A percentile compares a stretch with the other conserved stretches of the same genome.
Evolutionary conservation across 768 basidiomycete species (phyloP).

Genomic region (Rhodocollybia butyracea): DNA sequence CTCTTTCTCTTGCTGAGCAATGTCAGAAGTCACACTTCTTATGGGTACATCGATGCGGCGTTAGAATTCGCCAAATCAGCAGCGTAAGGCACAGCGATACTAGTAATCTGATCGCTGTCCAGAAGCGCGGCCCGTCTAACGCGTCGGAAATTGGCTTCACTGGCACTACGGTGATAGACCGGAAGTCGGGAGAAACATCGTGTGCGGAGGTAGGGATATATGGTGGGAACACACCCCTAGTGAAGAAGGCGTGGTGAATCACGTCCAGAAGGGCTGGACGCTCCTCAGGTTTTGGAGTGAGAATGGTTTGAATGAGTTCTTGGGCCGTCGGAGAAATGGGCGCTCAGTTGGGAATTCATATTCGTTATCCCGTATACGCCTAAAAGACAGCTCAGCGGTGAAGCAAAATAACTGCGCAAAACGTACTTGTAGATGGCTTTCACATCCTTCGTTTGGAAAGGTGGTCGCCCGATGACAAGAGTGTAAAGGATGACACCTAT

Average conservation of each 20-base stretch:
- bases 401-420: neutral
- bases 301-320: constrained; percentile 77
- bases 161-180: constrained; percentile 59
- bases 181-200: constrained; percentile 73
- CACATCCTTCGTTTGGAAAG: constrained; percentile 98
- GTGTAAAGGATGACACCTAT: constrained; percentile 97
- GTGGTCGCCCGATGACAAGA: constrained; percentile 89
- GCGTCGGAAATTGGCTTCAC: constrained; percentile 65
- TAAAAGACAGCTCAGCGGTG: constrained; percentile 23
- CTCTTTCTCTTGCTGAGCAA: constrained; percentile 89
- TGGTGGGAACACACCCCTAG: constrained; percentile 72
- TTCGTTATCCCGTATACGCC: constrained; percentile 89
- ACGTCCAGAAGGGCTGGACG: constrained; percentile 87
- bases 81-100: constrained; percentile 38
- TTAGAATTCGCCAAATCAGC: constrained; percentile 15
- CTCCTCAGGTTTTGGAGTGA: constrained; percentile 78
- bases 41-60: neutral
- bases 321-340: constrained; percentile 68
- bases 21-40: constrained; percentile 53
- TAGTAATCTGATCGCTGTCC: constrained; percentile 55
- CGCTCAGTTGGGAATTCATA: constrained; percentile 89
- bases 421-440: constrained; percentile 91
- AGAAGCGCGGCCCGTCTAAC: constrained; percentile 61
- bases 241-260: constrained; percentile 82
- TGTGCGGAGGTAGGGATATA: constrained; percentile 80